phyloP scores from a whole-genome alignment of 768 basidiomycete genomes.

The Leccinum olivaceopallidum region DNA sequence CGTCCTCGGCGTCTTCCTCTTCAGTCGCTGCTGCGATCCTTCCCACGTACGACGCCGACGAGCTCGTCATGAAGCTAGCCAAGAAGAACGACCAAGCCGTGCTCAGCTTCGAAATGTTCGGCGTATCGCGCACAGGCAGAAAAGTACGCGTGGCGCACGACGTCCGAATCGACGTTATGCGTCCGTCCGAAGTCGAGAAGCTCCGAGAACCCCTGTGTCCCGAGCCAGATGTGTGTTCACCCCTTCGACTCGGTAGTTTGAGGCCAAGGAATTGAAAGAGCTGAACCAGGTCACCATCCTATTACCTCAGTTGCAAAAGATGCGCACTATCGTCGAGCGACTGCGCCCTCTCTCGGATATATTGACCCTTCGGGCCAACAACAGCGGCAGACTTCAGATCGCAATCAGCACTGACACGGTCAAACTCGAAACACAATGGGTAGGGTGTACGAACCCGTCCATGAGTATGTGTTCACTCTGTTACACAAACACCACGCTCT shows the following conservation, averaged over 20 bases:
- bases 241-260: neutral
- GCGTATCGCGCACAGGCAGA: conserved; percentile 61
- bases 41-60: conserved; percentile 51
- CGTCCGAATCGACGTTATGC: conserved; percentile 80
- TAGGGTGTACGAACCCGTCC: conserved; percentile 64
- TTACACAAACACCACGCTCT: neutral
- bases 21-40: conserved; percentile 30
- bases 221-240: conserved; percentile 69
- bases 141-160: conserved; percentile 73
- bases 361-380: conserved; percentile 69
- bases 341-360: conserved; percentile 69
- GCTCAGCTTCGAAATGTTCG: conserved; percentile 73
- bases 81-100: conserved; percentile 84
- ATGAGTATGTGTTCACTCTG: conserved; percentile 38
- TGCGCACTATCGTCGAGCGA: conserved; percentile 79
- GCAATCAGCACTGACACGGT: conserved; percentile 68
- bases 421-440: conserved; percentile 81
- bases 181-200: conserved; percentile 67
- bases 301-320: conserved; percentile 69
- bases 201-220: conserved; percentile 84
- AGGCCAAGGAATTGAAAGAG: conserved; percentile 6
- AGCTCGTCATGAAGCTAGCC: conserved; percentile 80
- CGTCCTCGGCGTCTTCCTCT: conserved; percentile 47
- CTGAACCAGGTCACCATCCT: conserved; percentile 69
- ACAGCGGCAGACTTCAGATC: conserved; percentile 52